Base-by-base conservation (phyloP, 352 stramenopile species). In the Poterioochromonas sp. region DNA sequence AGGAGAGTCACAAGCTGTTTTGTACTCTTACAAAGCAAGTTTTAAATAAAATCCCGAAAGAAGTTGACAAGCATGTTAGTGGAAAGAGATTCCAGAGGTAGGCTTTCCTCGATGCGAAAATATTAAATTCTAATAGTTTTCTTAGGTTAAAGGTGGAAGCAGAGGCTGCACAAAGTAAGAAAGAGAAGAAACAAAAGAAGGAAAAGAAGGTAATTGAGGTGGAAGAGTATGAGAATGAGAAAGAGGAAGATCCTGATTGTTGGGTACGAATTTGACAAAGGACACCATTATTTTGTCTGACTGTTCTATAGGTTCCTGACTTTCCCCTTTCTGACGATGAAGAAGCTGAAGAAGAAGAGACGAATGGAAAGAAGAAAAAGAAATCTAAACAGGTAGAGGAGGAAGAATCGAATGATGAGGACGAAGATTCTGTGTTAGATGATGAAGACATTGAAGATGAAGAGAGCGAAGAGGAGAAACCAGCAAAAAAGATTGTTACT, bases 61-160 rank as follows among this genome's bases (percentile, higher is more conserved):
- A 73, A 29, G n/a, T 73, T 40, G 3, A 47, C 2, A 40, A 47
- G 29, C 63, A 73, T 49, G 34, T 73, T 20, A 73, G n/a, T 29
- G 63, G 63, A 8, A 73, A 73, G 63, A 40, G n/a, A 3, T 73
- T 47, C 40, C 22, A 51, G 63, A 73, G 58, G 58, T 68, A 58
- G 15, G 15, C 15, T 26, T 26, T 58, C 15, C 47, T 58, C 15
- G 15, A 26, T 15, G 26, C 15, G 26, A 26, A 26, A 58, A 26
- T 58, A 15, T 15, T 58, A 26, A 58, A 26, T 58, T 15, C 15
- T 58, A 26, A 58, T 58, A 26, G 47, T 15, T 58, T 58, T 15
- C 26, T 15, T 26, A 58, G 47, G 47, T 58, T 58, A 58, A 58
- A 58, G 47, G 47, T 26, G 26, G 47, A 58, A 26, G 15, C 26